Evolutionary conservation across 2,329 filamentous ascomycete genomes (phyloP), one percentile per base, ranked within the genome.

Genomic region (Meredithiella fracta): DNA sequence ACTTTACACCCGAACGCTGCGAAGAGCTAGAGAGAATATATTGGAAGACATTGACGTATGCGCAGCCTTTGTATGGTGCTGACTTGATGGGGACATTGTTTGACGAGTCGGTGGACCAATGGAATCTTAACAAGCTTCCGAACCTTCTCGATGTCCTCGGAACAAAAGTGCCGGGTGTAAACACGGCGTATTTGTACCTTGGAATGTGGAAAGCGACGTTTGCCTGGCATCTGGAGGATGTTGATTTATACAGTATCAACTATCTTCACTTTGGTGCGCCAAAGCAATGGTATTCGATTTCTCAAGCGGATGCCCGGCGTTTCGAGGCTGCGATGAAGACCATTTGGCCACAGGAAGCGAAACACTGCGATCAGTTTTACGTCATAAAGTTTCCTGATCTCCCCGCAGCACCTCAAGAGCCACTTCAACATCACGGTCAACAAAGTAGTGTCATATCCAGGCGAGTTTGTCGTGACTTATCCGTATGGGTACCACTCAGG

Each of bases 191-290:
- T 65, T 78, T 98, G 1, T 98, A 98, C 65, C 76, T 98, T 59
- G 92, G 92, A 47, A 98, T 98, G 92, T 98, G 92, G 92, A 97
- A 97, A 69, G 91, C 92, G 11, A 97, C 92, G 0, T 98, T 98
- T 67, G 92, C 92, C 7, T 98, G 92, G 92, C 92, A 98, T 76
- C 72, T 98, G 54, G 92, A 98, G 67, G 92, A 98, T 66, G 91
- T 98, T 44, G 92, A 98, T 71, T 78, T 98, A 3, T 98, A 98
- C 79, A 97, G 90, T 67, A 98, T 98, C 76, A 98, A 98, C 71
- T 98, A 96, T 67, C 89, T 98, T 59, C 92, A 98, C 65, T 98
- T 98, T 67, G 92, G 92, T 55, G 92, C 92, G 1, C 92, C 92
- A 0, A 98, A 98, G 70, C 92, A 98, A 67, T 98, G 92, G 92